These are phyloP conservation scores for Carex sylvatica DNA, from an alignment of 202 grass and related monocot species.

Conservation along the genomic window DNA sequence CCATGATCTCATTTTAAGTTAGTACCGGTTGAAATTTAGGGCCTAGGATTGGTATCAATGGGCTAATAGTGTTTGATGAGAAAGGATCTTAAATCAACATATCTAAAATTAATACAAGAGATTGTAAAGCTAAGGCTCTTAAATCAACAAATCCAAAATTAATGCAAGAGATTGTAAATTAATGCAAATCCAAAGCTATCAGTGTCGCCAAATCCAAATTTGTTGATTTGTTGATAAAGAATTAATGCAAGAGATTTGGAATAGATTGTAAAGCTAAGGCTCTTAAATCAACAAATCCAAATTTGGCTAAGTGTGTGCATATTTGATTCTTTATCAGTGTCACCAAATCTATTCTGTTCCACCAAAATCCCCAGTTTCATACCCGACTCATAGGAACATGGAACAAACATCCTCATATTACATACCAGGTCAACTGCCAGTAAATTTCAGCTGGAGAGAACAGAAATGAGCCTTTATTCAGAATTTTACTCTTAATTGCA, in stretches of 20 bases:
- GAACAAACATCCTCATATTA: background rate
- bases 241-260: too few species aligned
- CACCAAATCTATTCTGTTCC: background rate
- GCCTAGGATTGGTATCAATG: background rate
- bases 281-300: too few species aligned
- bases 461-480: background rate
- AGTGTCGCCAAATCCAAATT: too few species aligned
- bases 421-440: background rate
- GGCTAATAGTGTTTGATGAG: background rate
- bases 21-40: background rate
- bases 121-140: background rate
- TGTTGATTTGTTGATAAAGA: too few species aligned
- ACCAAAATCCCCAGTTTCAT: background rate
- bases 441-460: background rate
- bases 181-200: too few species aligned
- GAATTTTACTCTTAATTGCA: background rate
- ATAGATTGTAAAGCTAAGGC: too few species aligned
- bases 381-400: background rate
- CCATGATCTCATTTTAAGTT: background rate
- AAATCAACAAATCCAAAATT: background rate
- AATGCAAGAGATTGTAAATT: background rate
- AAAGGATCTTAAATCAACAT: background rate
- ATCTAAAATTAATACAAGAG: background rate
- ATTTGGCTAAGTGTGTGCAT: background rate
- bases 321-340: background rate